Conservation (phyloP, 495 filamentous ascomycete genomes). For the Neurospora africana region DNA sequence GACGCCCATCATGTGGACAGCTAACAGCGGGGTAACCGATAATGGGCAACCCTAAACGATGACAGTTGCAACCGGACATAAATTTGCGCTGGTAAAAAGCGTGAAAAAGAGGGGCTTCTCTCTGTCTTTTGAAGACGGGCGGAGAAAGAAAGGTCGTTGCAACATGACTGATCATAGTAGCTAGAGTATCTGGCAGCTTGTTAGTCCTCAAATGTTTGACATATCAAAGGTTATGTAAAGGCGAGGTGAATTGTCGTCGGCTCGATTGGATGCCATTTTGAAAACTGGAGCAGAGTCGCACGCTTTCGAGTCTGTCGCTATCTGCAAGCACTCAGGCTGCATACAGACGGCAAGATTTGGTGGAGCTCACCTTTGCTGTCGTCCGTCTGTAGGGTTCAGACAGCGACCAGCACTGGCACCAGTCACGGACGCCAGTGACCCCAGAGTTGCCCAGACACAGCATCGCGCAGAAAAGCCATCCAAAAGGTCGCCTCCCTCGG, state of each 20-base stretch:
- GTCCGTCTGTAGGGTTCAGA: background rate
- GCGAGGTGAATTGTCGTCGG: constrained; percentile 14
- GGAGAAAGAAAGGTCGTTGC: background rate
- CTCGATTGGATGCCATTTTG: constrained; percentile 10
- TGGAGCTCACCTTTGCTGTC: background rate
- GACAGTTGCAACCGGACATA: background rate
- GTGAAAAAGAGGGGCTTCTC: background rate
- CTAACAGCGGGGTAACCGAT: background rate
- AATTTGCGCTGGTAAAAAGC: background rate
- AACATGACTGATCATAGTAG: background rate
- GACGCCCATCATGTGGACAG: background rate
- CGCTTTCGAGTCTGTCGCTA: background rate
- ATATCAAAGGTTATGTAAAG: background rate
- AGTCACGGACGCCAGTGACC: background rate
- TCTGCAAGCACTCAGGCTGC: background rate
- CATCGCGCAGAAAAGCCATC: background rate
- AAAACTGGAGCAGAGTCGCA: background rate
- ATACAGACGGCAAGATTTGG: background rate
- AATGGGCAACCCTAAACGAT: background rate
- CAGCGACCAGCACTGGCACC: background rate
- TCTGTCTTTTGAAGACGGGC: background rate
- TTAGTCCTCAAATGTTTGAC: background rate
- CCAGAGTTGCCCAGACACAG: background rate
- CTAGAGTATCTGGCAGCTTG: background rate
- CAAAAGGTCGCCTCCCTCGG: background rate